A percentile compares a stretch with the other conserved stretches of the same genome.
Evolutionary conservation across 2,329 filamentous ascomycete genomes (phyloP).

Genomic region (Diaporthe sp.): DNA sequence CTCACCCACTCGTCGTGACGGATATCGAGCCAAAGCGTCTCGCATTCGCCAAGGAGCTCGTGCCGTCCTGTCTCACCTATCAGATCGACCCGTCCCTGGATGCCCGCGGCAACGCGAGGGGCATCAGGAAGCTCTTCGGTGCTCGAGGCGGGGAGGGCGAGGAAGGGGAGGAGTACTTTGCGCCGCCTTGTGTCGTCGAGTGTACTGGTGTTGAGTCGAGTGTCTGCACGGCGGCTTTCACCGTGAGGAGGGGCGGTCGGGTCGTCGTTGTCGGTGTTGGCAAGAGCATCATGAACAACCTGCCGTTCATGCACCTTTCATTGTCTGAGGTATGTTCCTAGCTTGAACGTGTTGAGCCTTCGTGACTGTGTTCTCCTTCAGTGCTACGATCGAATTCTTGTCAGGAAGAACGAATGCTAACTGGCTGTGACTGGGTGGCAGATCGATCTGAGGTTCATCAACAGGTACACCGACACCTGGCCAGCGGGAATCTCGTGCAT

Average conservation of each 20-base stretch:
- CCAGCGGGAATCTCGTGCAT: slow-evolving; percentile 73
- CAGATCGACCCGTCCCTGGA: slow-evolving; percentile 60
- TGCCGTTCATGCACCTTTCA: slow-evolving; percentile 76
- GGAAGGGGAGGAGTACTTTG: slow-evolving; percentile 62
- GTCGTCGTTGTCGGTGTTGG: slow-evolving; percentile 76
- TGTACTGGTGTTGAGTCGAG: slow-evolving; percentile 77
- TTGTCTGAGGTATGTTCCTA: slow-evolving; percentile 64
- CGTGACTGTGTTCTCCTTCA: neutral
- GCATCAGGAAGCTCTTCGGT: slow-evolving; percentile 67
- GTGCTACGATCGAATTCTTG: neutral
- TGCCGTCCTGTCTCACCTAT: slow-evolving; percentile 67
- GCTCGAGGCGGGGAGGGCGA: slow-evolving; percentile 36
- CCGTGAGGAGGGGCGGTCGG: slow-evolving; percentile 68
- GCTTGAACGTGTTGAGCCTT: no score
- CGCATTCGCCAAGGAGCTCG: slow-evolving; percentile 68
- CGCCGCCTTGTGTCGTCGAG: slow-evolving; percentile 71
- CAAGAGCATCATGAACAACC: slow-evolving; percentile 71
- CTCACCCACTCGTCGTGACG: slow-evolving; percentile 73
- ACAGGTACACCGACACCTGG: slow-evolving; percentile 79
- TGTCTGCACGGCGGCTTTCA: slow-evolving; percentile 69
- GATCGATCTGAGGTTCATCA: slow-evolving; percentile 79
- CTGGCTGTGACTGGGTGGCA: slow-evolving; percentile 44
- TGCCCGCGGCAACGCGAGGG: slow-evolving; percentile 62
- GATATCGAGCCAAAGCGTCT: slow-evolving; percentile 70
- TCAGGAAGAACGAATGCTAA: neutral